Base-by-base conservation (phyloP, 805 yeast genomes). In the Debaryomyces tyrocola region DNA sequence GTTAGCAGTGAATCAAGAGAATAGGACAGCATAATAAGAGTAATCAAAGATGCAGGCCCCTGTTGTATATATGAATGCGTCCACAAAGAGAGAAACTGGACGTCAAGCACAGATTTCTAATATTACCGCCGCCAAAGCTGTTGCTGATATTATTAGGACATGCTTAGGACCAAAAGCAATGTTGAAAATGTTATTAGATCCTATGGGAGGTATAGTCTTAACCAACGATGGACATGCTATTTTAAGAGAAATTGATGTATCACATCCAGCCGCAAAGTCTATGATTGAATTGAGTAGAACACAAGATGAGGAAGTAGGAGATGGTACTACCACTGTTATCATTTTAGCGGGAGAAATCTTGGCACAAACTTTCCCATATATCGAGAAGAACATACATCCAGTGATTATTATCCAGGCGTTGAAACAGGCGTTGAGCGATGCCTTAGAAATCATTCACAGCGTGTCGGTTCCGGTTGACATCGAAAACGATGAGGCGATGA, bases 191-290 rank as follows among this genome's bases (percentile, higher is more conserved):
- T 77, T 94, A 45, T 76, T 94, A 53, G 99, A 94, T 64, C 99
- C 99, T 47, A 86, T 87, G 84, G 92, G 94, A 28, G 99, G 99
- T 28, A 87, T 94, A 55, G 97, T 92, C 12, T 77, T 94, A 53
- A 94, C 99, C 47, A 94, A 94, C 69, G 99, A 94, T 67, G 99
- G 99, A 11, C 99, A 94, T 69, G 99, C 99, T 14, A 94, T 94
- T 56, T 75, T 94, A 57, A 82, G 99, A 63, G 99, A 94, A 66
- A 94, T 94, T 56, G 98, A 92, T 64, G 96, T 87, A 46, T 90
- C 97, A 4, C 99, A 94, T 66, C 99, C 99, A 9, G 99, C 99
- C 4, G 99, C 99, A 40, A 94, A 94, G 71, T 87, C 96, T 28
- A 94, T 94, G 98, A 87, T 94, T 62, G 99, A 94, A 71, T 80